Base-by-base conservation (phyloP, 73 alveolate genomes). In the Symbiodinium pilosum region DNA sequence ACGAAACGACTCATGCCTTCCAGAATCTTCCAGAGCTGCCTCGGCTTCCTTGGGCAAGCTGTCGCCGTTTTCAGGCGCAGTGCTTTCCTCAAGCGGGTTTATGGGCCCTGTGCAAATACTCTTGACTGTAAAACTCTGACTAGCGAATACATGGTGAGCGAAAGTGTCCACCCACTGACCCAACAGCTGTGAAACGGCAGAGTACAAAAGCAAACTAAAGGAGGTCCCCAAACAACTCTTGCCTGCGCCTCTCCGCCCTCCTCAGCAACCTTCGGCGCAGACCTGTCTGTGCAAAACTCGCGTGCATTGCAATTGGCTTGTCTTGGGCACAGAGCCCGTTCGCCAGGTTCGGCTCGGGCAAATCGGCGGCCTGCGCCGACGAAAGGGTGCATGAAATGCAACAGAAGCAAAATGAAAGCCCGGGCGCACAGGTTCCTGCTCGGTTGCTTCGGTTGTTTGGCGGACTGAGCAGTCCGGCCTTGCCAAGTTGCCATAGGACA, bases 311-410 rank as follows among this genome's bases (percentile, higher is more conserved):
- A 0, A 38, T 28, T 9, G 73, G 30, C 26, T 54, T 26, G 73
- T 11, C 73, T 54, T 8, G 26, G 73, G 73, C 26, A n/a, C 24
- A 14, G 38, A 24, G 81, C 81, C 81, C 81, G 81, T 64, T 64
- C 81, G 81, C 81, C 81, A 64, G 81, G 30, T 64, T 64, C 81
- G 30, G 81, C 81, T 64, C 81, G 81, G 81, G 81, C 81, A 64
- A 64, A 64, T 64, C 81, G 81, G 81, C 38, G 81, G 81, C 81
- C 81, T 64, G 81, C n/a, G 73, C 73, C 20, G 26, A 54, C 20
- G n/a, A n/a, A n/a, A n/a, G n/a, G 26, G 73, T 30, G 4, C 73
- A 54, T 26, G 7, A 54, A 1, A 18, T 26, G 73, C 73, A 9
- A 54, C 2, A n/a, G 73, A 54, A n/a, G 14, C 81, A 24, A 20